phyloP scores from a whole-genome alignment of 495 filamentous ascomycete genomes.

The Penicillium angulare region DNA sequence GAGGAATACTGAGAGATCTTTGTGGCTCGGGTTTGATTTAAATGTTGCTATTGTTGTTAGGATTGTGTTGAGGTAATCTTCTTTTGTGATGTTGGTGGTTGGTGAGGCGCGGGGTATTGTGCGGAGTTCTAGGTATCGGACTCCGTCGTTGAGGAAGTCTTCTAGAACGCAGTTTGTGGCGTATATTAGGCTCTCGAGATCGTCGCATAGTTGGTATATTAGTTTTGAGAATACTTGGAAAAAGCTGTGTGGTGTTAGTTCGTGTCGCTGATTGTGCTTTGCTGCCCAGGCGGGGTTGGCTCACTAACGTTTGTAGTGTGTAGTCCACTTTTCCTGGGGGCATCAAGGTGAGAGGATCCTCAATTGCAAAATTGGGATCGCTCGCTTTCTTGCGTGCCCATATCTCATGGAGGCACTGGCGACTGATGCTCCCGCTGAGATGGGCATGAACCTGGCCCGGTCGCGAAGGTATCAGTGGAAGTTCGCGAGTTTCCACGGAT shows the following conservation, averaged over 20 bases:
- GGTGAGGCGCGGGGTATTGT: conserved; percentile 71
- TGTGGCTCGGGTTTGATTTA: conserved; percentile 21
- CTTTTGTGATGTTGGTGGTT: conserved; percentile 51
- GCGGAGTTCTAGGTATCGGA: conserved; percentile 77
- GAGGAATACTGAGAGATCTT: conserved; percentile 54
- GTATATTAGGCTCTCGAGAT: conserved; percentile 52
- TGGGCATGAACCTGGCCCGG: conserved; percentile 72
- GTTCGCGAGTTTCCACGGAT: neutral
- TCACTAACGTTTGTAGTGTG: conserved; percentile 63
- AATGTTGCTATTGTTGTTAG: conserved; percentile 57
- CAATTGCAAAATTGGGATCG: conserved; percentile 48
- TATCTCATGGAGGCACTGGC: conserved; percentile 70
- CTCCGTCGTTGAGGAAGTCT: conserved; percentile 69
- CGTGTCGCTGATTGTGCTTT: conserved; percentile 1
- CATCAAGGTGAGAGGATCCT: conserved; percentile 70
- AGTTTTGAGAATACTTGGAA: conserved; percentile 77
- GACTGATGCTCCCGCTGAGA: conserved; percentile 77
- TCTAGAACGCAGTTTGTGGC: conserved; percentile 68
- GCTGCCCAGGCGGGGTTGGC: neutral
- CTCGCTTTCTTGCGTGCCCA: conserved; percentile 59
- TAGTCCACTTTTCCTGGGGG: conserved; percentile 66
- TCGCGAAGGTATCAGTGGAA: conserved; percentile 1
- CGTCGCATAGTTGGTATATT: conserved; percentile 71
- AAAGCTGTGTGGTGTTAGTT: conserved; percentile 46
- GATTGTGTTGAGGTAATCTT: conserved; percentile 63